Conservation (phyloP, 257 asterid genomes). For the Oldenlandia corymbosa region DNA sequence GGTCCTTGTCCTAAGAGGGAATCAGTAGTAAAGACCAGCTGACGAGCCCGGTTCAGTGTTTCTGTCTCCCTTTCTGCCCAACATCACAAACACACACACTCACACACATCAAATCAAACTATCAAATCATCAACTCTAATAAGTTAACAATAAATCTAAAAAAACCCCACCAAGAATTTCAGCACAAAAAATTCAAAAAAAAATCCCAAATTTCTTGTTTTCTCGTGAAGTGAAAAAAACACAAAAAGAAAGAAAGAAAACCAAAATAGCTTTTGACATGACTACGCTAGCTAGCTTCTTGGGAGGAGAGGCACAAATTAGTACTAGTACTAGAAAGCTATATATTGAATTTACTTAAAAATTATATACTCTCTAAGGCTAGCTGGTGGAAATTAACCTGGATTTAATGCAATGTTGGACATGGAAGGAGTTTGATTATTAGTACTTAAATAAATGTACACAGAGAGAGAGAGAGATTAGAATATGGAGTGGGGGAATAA, state of each 20-base stretch:
- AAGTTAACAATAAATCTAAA: background rate
- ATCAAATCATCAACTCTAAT: conserved; percentile 16
- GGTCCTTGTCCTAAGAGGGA: conserved; percentile 40
- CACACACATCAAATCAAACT: conserved; percentile 17
- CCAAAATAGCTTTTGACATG: conserved; percentile 35
- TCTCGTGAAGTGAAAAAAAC: conserved; percentile 21
- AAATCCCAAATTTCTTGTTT: conserved; percentile 3
- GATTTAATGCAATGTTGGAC: too few relatives aligned
- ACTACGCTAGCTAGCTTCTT: conserved; percentile 20
- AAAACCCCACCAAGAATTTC: conserved; percentile 16
- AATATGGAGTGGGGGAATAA: background rate
- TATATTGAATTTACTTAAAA: too few relatives aligned
- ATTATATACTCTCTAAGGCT: too few relatives aligned
- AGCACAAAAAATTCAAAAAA: background rate
- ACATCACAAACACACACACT: background rate
- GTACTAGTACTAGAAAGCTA: too few relatives aligned
- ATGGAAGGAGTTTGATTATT: too few relatives aligned
- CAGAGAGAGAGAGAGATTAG: too few relatives aligned
- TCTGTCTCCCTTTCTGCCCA: conserved; percentile 87
- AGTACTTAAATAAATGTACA: too few relatives aligned
- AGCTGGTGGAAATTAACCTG: too few relatives aligned
- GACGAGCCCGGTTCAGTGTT: conserved; percentile 89
- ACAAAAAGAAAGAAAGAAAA: too few relatives aligned
- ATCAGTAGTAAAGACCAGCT: conserved; percentile 75
- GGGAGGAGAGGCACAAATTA: too few relatives aligned